Percentiles rank a stretch among this genome's conserved stretches.
Evolutionary conservation across 257 asterid species (phyloP).

Genomic region (Fraxinus americana): DNA sequence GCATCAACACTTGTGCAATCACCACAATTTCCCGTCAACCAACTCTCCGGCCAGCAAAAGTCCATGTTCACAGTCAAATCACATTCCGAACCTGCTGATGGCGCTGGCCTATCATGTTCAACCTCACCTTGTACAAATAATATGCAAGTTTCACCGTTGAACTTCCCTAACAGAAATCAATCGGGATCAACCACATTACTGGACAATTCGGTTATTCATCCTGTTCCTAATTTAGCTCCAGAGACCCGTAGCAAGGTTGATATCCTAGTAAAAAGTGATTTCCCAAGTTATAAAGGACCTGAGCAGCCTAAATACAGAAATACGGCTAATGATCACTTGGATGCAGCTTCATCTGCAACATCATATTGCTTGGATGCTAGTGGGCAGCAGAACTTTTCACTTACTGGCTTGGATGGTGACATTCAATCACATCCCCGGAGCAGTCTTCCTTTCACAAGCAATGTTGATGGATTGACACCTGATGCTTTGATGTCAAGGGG

Average conservation of each 20-base stretch:
- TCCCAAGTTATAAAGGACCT: conserved; percentile 49
- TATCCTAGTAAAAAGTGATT: conserved; percentile 53
- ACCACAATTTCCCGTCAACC: conserved; percentile 59
- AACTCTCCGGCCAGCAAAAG: conserved; percentile 66
- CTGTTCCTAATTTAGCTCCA: conserved; percentile 52
- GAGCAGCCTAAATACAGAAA: conserved; percentile 64
- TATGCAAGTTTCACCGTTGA: conserved; percentile 51
- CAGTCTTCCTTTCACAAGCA: conserved; percentile 50
- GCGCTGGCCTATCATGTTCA: conserved; percentile 72
- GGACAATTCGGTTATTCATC: conserved; percentile 53
- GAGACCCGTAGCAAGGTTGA: conserved; percentile 59
- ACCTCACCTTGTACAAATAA: conserved; percentile 75
- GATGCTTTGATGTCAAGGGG: conserved; percentile 92
- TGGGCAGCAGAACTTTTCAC: conserved; percentile 63
- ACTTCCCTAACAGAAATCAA: conserved; percentile 60
- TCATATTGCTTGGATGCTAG: conserved; percentile 81
- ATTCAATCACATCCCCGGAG: conserved; percentile 73
- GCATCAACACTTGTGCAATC: conserved; percentile 58
- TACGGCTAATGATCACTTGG: conserved; percentile 58
- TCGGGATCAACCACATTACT: conserved; percentile 41
- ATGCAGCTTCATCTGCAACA: conserved; percentile 81
- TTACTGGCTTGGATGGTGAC: conserved; percentile 69
- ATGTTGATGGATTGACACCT: conserved; percentile 72
- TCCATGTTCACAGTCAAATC: conserved; percentile 37
- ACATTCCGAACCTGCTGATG: conserved; percentile 63